phyloP scores from a whole-genome alignment of 2,329 filamentous ascomycete genomes.

The Colletotrichum zoysiae region DNA sequence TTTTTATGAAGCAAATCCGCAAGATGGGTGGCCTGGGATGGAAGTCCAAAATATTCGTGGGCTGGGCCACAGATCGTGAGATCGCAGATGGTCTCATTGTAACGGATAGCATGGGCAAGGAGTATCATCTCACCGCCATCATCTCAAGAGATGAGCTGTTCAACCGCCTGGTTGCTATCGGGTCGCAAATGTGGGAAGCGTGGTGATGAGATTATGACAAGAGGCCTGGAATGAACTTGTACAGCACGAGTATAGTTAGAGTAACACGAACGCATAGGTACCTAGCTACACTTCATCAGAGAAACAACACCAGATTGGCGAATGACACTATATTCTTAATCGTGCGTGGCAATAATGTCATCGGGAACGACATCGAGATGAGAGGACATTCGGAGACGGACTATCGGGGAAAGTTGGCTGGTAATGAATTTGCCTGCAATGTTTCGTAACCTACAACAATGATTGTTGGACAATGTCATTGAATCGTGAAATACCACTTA shows the following conservation, averaged over 20 bases:
- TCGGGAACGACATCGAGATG: no score
- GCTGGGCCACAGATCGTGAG: conserved; percentile 80
- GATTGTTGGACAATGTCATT: no score
- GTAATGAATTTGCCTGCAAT: background rate
- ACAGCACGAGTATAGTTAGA: background rate
- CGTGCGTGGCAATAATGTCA: no score
- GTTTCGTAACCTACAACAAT: background rate
- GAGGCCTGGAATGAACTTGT: background rate
- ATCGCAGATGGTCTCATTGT: conserved; percentile 82
- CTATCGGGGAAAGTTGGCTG: no score
- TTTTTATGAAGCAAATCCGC: conserved; percentile 67
- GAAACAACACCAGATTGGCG: no score
- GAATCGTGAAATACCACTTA: no score
- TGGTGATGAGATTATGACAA: conserved; percentile 60
- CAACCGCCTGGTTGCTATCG: conserved; percentile 82
- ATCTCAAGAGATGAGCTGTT: conserved; percentile 82
- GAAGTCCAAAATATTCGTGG: conserved; percentile 86
- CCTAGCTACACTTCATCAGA: no score
- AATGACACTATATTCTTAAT: no score
- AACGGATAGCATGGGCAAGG: conserved; percentile 66
- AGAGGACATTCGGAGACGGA: no score
- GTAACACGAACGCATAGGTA: background rate
- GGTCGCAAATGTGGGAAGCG: conserved; percentile 85
- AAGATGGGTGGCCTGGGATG: conserved; percentile 87
- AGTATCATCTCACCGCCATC: conserved; percentile 77